Conservation (phyloP, 108 stramenopile species). For the Skeletonema marinoi region DNA sequence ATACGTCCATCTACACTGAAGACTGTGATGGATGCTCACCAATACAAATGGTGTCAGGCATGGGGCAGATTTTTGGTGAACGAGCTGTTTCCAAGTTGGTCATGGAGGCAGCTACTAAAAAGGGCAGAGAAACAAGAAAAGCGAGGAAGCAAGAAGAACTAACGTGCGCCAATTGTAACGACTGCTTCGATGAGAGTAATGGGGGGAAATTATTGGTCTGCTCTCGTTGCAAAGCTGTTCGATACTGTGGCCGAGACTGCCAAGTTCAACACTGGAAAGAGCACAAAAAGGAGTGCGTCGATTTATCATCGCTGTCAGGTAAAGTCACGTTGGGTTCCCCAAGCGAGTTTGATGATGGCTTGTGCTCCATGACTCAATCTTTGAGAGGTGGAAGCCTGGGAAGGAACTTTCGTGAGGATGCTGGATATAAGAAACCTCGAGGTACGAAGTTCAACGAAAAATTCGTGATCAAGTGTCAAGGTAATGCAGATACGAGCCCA, state of each 20-base stretch:
- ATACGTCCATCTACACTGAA: slow-evolving; percentile 14
- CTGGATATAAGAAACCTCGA: slow-evolving; percentile 19
- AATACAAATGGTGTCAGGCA: slow-evolving; percentile 12
- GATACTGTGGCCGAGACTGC: slow-evolving; percentile 39
- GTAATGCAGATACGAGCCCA: background rate
- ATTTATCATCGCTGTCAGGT: background rate
- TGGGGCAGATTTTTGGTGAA: background rate
- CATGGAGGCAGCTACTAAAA: slow-evolving; percentile 9
- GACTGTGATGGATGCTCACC: slow-evolving; percentile 14
- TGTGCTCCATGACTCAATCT: background rate
- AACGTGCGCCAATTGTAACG: slow-evolving; percentile 9
- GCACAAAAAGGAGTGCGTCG: slow-evolving; percentile 39
- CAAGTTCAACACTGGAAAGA: slow-evolving; percentile 38
- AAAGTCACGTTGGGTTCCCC: slow-evolving; percentile 5
- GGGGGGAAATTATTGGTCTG: slow-evolving; percentile 1
- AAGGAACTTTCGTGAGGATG: background rate
- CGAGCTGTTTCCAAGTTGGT: slow-evolving; percentile 1
- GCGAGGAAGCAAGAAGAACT: slow-evolving; percentile 4
- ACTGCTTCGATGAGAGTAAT: background rate
- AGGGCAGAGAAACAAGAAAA: slow-evolving; percentile 19
- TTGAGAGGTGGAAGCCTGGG: background rate
- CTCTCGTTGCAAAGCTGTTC: slow-evolving; percentile 19
- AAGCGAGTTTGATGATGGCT: background rate
- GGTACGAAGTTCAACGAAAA: slow-evolving; percentile 9
- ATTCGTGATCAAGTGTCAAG: slow-evolving; percentile 41